These are phyloP conservation scores for Eimeria brunetti DNA, from an alignment of 169 alveolate genomes.

Conservation along the genomic window DNA sequence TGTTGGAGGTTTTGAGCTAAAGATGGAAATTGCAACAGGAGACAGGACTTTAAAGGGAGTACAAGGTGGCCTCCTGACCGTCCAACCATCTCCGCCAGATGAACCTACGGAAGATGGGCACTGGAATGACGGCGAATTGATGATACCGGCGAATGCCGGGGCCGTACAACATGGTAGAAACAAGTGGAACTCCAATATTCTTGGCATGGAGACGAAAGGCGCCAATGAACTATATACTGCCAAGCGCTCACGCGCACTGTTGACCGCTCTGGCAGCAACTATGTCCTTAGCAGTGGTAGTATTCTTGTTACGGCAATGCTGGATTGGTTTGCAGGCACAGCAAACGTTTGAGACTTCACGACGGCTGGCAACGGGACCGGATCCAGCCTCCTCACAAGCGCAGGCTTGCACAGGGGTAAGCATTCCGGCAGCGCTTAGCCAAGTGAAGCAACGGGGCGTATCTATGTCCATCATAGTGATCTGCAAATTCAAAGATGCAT, in stretches of 20 bases:
- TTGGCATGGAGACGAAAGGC: neutral
- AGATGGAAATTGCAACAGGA: neutral
- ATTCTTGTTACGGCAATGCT: neutral
- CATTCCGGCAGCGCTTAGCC: neutral
- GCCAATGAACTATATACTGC: neutral
- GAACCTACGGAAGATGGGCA: neutral
- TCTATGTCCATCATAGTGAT: neutral
- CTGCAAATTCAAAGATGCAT: neutral
- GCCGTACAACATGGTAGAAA: neutral
- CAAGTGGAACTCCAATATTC: neutral
- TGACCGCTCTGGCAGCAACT: constrained; percentile 1
- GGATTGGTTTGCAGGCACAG: constrained; percentile 1
- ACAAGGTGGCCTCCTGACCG: neutral
- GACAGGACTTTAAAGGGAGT: neutral
- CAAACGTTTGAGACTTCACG: neutral
- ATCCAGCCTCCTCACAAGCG: neutral
- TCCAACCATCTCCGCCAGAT: neutral
- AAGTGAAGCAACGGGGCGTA: neutral
- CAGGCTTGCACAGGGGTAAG: neutral
- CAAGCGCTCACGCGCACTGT: neutral
- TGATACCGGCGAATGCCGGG: neutral
- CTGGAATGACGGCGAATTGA: neutral
- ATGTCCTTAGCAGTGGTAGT: neutral
- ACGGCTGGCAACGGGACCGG: constrained; percentile 8
- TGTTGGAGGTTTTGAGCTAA: neutral